Percentiles rank a stretch among this genome's conserved stretches.
phyloP scores from a whole-genome alignment of 106 monocot species.

The Cymbidium sinense region DNA sequence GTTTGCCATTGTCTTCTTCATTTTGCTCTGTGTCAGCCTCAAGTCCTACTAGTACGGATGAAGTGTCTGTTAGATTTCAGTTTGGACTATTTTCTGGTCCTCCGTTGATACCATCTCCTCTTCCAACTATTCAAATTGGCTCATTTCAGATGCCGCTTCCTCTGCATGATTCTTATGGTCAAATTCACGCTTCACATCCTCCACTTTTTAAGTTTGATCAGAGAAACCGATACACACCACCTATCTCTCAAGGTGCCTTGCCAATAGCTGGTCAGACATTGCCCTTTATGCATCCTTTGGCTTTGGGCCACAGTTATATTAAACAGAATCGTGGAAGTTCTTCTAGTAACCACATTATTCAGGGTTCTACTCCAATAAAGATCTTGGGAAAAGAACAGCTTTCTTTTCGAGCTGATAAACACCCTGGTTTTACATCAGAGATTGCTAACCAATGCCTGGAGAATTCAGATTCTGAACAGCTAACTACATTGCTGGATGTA shows the following conservation, averaged over 20 bases:
- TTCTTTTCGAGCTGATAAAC: slow-evolving; percentile 9
- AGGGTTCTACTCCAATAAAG: slow-evolving; percentile 25
- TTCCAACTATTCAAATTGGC: slow-evolving; percentile 97
- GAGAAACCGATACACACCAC: slow-evolving; percentile 36
- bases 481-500: slow-evolving; percentile 11
- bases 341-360: slow-evolving; percentile 19
- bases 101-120: slow-evolving; percentile 83
- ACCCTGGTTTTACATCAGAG: slow-evolving; percentile 7
- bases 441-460: slow-evolving; percentile 4
- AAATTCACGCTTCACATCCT: slow-evolving; percentile 53
- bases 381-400: slow-evolving; percentile 8
- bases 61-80: slow-evolving; percentile 58
- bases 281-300: slow-evolving; percentile 43
- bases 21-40: slow-evolving; percentile 23
- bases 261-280: slow-evolving; percentile 46
- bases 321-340: slow-evolving; percentile 29
- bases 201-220: slow-evolving; percentile 78
- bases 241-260: slow-evolving; percentile 48
- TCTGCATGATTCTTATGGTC: slow-evolving; percentile 54
- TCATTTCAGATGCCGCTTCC: slow-evolving; percentile 97
- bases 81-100: slow-evolving; percentile 96
- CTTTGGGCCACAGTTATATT: slow-evolving; percentile 24
- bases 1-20: slow-evolving; percentile 18
- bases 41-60: slow-evolving; percentile 30
- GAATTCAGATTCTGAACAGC: slow-evolving; percentile 13